These are phyloP conservation scores for Exophiala aquamarina DNA, from an alignment of 2,329 filamentous ascomycete species.

Conservation along the genomic window DNA sequence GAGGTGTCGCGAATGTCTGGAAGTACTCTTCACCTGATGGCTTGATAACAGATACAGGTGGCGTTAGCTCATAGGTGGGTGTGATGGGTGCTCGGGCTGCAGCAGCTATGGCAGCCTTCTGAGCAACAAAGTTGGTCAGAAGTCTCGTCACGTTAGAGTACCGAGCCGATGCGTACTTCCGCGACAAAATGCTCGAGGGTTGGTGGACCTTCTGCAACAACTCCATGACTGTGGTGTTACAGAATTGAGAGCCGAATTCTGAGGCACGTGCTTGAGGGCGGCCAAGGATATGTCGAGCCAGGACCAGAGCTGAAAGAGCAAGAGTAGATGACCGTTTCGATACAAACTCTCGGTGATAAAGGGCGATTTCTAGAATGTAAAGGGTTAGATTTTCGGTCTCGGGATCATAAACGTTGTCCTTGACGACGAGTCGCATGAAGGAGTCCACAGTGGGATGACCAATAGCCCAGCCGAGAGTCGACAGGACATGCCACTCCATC, in stretches of 20 bases:
- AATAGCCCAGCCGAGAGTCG: conserved; percentile 94
- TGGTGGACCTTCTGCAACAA: conserved; percentile 66
- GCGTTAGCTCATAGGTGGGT: conserved; percentile 33
- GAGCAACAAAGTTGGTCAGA: conserved; percentile 66
- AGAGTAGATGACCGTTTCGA: conserved; percentile 88
- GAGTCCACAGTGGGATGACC: conserved; percentile 95
- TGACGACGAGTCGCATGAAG: conserved; percentile 83
- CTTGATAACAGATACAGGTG: conserved; percentile 31
- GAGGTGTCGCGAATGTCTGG: conserved; percentile 25
- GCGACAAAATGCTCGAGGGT: conserved; percentile 65
- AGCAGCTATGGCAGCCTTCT: conserved; percentile 54
- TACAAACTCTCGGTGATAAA: conserved; percentile 97
- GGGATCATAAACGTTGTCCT: conserved; percentile 71
- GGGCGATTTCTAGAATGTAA: conserved; percentile 90
- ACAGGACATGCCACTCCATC: conserved; percentile 99
- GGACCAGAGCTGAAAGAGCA: conserved; percentile 80
- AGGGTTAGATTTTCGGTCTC: conserved; percentile 93
- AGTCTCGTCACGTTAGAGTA: conserved; percentile 64
- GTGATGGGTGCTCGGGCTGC: conserved; percentile 33
- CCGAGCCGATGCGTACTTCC: conserved; percentile 68
- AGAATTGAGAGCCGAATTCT: conserved; percentile 66
- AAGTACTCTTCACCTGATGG: conserved; percentile 22
- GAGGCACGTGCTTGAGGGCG: conserved; percentile 73
- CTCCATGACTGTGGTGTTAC: conserved; percentile 55
- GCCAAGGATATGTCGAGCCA: conserved; percentile 82